Base-by-base conservation (phyloP, 129 eudicot species). In the Artemisia tridentata region DNA sequence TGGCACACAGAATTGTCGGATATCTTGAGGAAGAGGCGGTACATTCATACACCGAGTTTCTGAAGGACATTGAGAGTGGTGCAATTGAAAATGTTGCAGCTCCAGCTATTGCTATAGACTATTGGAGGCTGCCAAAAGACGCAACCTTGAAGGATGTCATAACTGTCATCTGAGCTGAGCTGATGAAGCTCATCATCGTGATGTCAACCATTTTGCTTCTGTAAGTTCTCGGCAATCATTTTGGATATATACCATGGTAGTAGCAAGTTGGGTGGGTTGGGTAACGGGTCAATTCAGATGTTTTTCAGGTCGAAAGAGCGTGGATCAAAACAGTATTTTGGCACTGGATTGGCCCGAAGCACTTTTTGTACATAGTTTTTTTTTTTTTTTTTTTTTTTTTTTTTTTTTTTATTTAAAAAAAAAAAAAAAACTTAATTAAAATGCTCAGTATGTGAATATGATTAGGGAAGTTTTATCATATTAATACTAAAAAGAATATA, bases 141-240 rank as follows among this genome's bases (percentile, higher is more conserved):
- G 87, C 98, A 11, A 93, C 86, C 54, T 77, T 93, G 64, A 93
- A 82, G 79, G 97, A 89, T 85, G 97, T 93, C 64, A 87, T 93
- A 21, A 85, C 76, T 43, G 98, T 93, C 11, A 89, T 93, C 48
- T 88, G 98, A 64, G 98, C 98, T 76, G 98, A 93, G 98, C 98
- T 76, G 98, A 93, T 79, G 98, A 93, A 84, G 98, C 98, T 85
- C 98, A 93, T 71, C 98, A 93, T 77, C 92, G 98, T 6, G 98
- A 93, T 79, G 98, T 93, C 75, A 93, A 93, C 72, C 98, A 93
- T 69, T 93, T 93, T 70, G 98, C 98, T 71, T 93, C 98, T 43
- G 98, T 93, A 76, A 89, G 98, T 85, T 46, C 15, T 43, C 11
- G 19, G 34, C 43, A 12, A 17, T 74, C 18, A 65, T 3, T 27